Evolutionary conservation across 1,284 basidiomycete genomes (phyloP).

Genomic region (Filobasidium uniguttulatum): DNA sequence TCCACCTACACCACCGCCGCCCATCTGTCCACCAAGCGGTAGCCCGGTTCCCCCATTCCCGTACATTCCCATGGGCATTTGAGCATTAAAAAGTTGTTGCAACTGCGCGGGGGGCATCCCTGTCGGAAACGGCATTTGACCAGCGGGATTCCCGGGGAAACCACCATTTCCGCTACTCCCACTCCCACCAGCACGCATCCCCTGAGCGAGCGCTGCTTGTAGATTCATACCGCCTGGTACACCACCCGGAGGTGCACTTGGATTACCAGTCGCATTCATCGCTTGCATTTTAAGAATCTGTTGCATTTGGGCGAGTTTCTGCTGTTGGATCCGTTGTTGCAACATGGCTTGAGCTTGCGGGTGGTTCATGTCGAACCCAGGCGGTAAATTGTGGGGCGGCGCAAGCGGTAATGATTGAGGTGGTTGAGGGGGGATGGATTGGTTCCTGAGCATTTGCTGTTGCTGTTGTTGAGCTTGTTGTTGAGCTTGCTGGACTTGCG

Average conservation of each 20-base stretch:
- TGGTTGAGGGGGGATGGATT: neutral
- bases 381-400: neutral
- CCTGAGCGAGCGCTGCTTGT: neutral
- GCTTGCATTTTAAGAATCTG: neutral
- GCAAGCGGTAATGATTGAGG: neutral
- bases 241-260: neutral
- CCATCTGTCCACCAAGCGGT: too few species aligned
- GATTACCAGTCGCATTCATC: neutral
- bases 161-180: too few species aligned
- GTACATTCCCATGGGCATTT: slow-evolving; percentile 1
- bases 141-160: neutral
- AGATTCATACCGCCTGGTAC: neutral
- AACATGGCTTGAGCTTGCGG: neutral
- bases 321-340: neutral
- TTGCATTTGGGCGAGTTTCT: slow-evolving; percentile 1
- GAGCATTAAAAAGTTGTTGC: neutral
- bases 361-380: neutral
- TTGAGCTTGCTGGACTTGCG: neutral
- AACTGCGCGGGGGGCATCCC: neutral
- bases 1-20: neutral
- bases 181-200: neutral
- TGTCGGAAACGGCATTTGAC: neutral
- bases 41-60: too few species aligned
- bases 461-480: neutral
- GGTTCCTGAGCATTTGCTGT: neutral